Base-by-base conservation (phyloP, 108 stramenopile genomes). In the Skeletonema potamos region DNA sequence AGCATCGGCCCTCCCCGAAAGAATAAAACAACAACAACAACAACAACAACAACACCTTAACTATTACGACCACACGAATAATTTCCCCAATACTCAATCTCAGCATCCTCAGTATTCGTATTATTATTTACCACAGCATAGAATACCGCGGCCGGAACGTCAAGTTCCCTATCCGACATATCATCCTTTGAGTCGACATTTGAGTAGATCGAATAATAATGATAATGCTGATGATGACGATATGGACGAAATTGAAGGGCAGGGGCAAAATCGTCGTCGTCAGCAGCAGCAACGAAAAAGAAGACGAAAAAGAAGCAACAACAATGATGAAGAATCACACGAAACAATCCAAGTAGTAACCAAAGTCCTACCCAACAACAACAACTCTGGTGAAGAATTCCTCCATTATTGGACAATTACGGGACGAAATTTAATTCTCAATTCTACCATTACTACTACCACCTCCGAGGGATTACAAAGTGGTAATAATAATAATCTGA, bases 381-480 rank as follows among this genome's bases (percentile, higher is more conserved):
- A 66, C 26, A 27, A 30, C 44, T 22, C 26, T n/a, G 48, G 41
- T 24, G 46, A 29, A 51, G 46, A 29, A 51, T 22, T 46, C 27
- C 64, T 63, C 29, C 64, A 56, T 6, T 79, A 79, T 46, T 79
- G 77, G 77, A 65, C 70, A 4, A 34, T 79, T 3, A 66, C 77
- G 28, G 77, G 77, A 10, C 70, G 77, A 34, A 79, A 61, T 72
- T 54, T 79, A 27, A 65, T 79, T n/a, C n/a, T n/a, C n/a, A n/a
- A n/a, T n/a, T n/a, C n/a, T n/a, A n/a, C n/a, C n/a, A n/a, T n/a
- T 3, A 22, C 28, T 12, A 55, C 54, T 2, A 28, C 34, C 29
- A 63, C 54, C 26, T 24, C 43, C 18, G n/a, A n/a, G n/a, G n/a
- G n/a, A n/a, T n/a, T n/a, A n/a, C n/a, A n/a, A n/a, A n/a, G n/a